Conservation (phyloP, 768 basidiomycete species). For the Collybia sp. region DNA sequence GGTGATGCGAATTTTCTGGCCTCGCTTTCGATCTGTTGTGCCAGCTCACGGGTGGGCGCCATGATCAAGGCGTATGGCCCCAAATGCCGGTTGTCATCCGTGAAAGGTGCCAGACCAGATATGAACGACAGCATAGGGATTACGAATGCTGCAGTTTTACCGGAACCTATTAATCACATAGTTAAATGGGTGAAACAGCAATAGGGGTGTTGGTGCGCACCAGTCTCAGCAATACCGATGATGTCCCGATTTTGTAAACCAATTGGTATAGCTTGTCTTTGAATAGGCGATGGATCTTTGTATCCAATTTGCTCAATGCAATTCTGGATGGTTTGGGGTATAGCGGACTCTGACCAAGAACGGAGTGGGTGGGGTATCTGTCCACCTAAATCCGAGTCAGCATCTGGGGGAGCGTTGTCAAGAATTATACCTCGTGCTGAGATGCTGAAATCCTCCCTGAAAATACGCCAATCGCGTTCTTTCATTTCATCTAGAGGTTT, state of each 20-base stretch:
- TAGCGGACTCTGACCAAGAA: slow-evolving; percentile 85
- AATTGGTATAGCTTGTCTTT: slow-evolving; percentile 98
- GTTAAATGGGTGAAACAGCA: background rate
- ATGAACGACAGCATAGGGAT: slow-evolving; percentile 98
- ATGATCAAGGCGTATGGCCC: slow-evolving; percentile 93
- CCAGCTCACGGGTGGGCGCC: slow-evolving; percentile 97
- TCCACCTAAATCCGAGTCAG: slow-evolving; percentile 52
- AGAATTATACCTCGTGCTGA: slow-evolving; percentile 72
- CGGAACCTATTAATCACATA: slow-evolving; percentile 63
- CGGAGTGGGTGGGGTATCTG: slow-evolving; percentile 91
- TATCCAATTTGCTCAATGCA: slow-evolving; percentile 92
- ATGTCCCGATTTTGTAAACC: slow-evolving; percentile 95
- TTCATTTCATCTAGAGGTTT: slow-evolving; percentile 92
- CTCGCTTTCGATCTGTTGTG: slow-evolving; percentile 95
- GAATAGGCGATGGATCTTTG: slow-evolving; percentile 95
- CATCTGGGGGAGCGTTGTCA: slow-evolving; percentile 1
- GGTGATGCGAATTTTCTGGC: slow-evolving; percentile 88
- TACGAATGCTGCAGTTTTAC: slow-evolving; percentile 98
- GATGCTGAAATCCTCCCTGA: slow-evolving; percentile 97
- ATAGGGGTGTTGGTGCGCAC: slow-evolving; percentile 34
- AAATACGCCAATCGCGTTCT: slow-evolving; percentile 98
- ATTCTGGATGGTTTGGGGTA: slow-evolving; percentile 73
- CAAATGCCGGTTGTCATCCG: slow-evolving; percentile 89
- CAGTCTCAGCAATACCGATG: slow-evolving; percentile 98
- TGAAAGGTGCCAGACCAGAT: slow-evolving; percentile 74